Base-by-base conservation (phyloP, 768 basidiomycete genomes). In the Amyloporia xantha region DNA sequence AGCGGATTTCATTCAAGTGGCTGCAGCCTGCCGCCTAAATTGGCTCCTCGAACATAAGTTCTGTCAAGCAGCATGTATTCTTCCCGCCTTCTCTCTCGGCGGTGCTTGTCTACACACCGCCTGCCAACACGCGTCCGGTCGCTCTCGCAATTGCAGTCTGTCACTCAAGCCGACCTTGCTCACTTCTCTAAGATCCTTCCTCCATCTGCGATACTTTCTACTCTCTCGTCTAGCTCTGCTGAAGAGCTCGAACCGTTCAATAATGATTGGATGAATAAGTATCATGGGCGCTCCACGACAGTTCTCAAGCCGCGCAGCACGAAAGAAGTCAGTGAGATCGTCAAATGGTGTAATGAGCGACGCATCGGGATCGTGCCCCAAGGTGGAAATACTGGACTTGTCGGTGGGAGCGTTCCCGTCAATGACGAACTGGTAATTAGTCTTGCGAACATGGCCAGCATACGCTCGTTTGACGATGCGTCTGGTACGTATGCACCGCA, bases 351-450 rank as follows among this genome's bases (percentile, higher is more conserved):
- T 67, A 81, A 84, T 57, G 73, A 84, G 47, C 76, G 81, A 49
- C 75, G 78, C 47, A 86, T 99, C 36, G 84, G 84, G n/a, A 78
- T 98, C 47, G 93, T 96, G 2, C 96, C 96, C 1, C 96, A 99
- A 66, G 95, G 96, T 41, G 96, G 96, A 40, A 99, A 99, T 70
- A 99, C 96, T 0, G 96, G 96, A 13, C 78, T 99, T 11, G 96
- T 99, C 30, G 96, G 94, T 48, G 96, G 96, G 30, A 83, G 93
- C 53, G 87, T 95, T 10, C 95, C 96, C 0, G 63, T 92, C 33
- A 72, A 81, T 56, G 85, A 94, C 63, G 96, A 99, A 67, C 67
- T 98, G 53, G 76, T 99, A 44, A 70, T 99, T 44, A 92, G 79
- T 52, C 75, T 95, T 35, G 72, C 82, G 19, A 91, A 87, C 60